These are phyloP conservation scores for Smallanthus sonchifolius DNA, from an alignment of 129 eudicot genomes.

Conservation along the genomic window DNA sequence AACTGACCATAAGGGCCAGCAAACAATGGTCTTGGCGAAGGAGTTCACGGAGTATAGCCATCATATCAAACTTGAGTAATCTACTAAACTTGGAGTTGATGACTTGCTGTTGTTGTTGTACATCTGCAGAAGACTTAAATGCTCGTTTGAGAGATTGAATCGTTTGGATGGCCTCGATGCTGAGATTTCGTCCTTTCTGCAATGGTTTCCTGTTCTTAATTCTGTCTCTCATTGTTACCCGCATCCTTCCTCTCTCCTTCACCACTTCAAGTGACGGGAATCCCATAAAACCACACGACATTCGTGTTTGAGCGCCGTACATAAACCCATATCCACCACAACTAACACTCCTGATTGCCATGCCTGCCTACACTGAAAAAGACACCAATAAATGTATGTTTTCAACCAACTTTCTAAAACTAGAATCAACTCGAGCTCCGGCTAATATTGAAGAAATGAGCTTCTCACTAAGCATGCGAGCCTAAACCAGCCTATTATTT, in stretches of 20 bases:
- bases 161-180: slow-evolving; percentile 76
- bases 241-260: slow-evolving; percentile 7
- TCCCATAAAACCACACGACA: background rate
- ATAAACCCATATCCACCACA: slow-evolving; percentile 9
- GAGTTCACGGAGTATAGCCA: slow-evolving; percentile 72
- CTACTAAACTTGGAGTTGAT: slow-evolving; percentile 45
- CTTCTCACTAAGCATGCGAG: too few relatives aligned
- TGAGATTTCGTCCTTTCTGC: slow-evolving; percentile 64
- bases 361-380: slow-evolving; percentile 14
- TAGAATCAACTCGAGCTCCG: too few relatives aligned
- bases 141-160: slow-evolving; percentile 66
- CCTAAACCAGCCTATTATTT: too few relatives aligned
- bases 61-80: slow-evolving; percentile 62
- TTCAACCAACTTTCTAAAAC: background rate
- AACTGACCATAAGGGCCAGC: slow-evolving; percentile 55
- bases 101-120: slow-evolving; percentile 14
- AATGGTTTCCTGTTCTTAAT: slow-evolving; percentile 67
- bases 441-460: too few relatives aligned
- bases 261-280: slow-evolving; percentile 10
- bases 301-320: background rate
- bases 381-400: background rate
- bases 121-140: background rate
- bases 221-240: slow-evolving; percentile 59
- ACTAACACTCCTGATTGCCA: slow-evolving; percentile 15
- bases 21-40: slow-evolving; percentile 61